Evolutionary conservation across 2,329 filamentous ascomycete genomes (phyloP), one percentile per base, ranked within the genome.

Genomic region (Phaeophleospora eucalypticola): DNA sequence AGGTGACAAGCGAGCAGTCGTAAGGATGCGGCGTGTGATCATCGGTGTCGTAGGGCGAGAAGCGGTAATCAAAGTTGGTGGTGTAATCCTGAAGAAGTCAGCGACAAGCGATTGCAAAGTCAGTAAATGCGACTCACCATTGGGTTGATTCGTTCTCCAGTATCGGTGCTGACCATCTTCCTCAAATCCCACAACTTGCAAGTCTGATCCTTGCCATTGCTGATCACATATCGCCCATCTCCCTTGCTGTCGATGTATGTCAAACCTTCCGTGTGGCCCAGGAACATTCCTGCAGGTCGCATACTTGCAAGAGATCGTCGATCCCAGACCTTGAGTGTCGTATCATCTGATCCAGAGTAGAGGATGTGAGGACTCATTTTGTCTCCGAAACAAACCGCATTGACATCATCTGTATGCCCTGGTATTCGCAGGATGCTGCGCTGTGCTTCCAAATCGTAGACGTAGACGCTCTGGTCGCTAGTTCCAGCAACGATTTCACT

Each of bases 151-250:
- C 73, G 68, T 37, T 76, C 73, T 49, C 81, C 86, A 43, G 76
- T 72, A 27, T 83, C 77, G 1, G 85, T 84, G 4, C 82, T 82
- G 75, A 93, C 87, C 77, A 89, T 91, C 76, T 87, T 94, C 42
- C 91, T 79, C 46, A 96, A 66, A 66, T 98, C 93, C 93, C 93
- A 98, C 0, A 98, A 77, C 69, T 97, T 97, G 81, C 95, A 95
- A 35, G 84, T 91, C 67, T 97, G 93, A 63, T 98, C 93, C 65
- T 97, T 98, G 52, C 83, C 88, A 60, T 98, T 98, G 56, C 85
- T 90, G 19, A 98, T 79, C 7, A 97, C 86, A 65, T 97, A 97
- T 46, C 91, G 80, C 2, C 83, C 82, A 60, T 95, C 89, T 34
- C 87, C 88, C 76, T 97, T 91, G 68, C 86, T 91, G 63, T 84